Base-by-base conservation (phyloP, 805 yeast genomes). In the Cyberlindnera suaveolens region DNA sequence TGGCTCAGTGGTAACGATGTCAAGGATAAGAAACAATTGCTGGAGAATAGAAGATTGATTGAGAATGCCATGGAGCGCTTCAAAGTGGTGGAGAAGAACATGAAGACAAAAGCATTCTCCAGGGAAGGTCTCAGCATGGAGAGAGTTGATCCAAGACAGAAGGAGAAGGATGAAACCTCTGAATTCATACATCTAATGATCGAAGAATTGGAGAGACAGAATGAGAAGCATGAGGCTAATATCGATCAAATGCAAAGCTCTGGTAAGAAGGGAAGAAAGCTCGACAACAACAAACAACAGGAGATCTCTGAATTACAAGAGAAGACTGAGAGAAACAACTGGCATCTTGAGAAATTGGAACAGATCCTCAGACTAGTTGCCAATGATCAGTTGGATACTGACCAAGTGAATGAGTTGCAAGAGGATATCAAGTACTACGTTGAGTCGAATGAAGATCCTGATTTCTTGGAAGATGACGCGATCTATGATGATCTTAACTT, bases 391-490 rank as follows among this genome's bases (percentile, higher is more conserved):
- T 65, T 93, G 49, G 88, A 82, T 31, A 83, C 89, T 3, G 95
- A 85, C 16, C 75, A 77, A 40, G 78, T 91, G 9, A 82, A 82
- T 53, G 82, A 74, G 18, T 77, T 88, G 44, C 81, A 82, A 59
- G 98, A 91, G 41, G 98, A 91, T 62, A 85, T 91, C 61, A 85
- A 78, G 53, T 91, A 93, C 66, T 90, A 87, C 62, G 93, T 93
- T 27, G 98, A 93, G 53, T 85, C 88, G 49, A 91, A 91, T 59
- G 93, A 85, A 63, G 96, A 89, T 43, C 90, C 81, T 5, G 96
- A 90, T 56, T 91, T 89, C 62, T 83, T 90, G 30, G 97, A 89
- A 58, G 96, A 91, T 63, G 96, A 90, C 54, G 89, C 87, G 13
- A 77, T 91, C 47, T 93, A 91, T 64, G 97, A 93, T 53, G 87